Evolutionary conservation across 2,329 filamentous ascomycete species (phyloP).

Genomic region (Dactylellina parvicollis): DNA sequence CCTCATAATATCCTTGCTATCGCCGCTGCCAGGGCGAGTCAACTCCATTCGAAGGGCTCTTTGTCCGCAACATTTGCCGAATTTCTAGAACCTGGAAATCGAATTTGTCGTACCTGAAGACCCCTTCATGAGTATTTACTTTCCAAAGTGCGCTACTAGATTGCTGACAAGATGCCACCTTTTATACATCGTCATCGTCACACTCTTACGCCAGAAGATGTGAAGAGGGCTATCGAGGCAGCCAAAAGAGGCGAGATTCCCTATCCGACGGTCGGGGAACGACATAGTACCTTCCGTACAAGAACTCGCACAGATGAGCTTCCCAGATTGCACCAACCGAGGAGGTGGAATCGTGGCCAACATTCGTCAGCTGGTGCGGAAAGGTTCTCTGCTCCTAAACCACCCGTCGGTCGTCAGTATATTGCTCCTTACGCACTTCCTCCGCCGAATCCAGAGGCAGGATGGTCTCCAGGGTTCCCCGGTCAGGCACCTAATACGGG

Average conservation of each 20-base stretch:
- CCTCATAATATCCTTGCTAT: too few species aligned
- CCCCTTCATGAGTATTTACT: too few species aligned
- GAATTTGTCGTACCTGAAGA: too few species aligned
- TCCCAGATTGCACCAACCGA: background rate
- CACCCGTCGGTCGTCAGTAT: too few species aligned
- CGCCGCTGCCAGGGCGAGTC: background rate
- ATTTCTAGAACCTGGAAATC: too few species aligned
- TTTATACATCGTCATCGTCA: background rate
- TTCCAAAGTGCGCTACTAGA: too few species aligned
- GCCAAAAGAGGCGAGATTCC: background rate
- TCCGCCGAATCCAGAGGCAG: too few species aligned
- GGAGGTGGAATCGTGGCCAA: background rate
- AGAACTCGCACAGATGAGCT: background rate
- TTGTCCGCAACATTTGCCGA: background rate
- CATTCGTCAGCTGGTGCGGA: background rate
- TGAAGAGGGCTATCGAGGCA: conserved; percentile 1
- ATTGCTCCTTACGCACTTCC: too few species aligned
- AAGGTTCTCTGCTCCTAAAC: too few species aligned
- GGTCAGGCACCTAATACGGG: background rate
- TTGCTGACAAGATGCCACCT: background rate
- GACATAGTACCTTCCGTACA: too few species aligned
- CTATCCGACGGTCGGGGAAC: too few species aligned
- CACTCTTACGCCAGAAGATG: conserved; percentile 15
- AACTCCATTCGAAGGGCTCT: background rate
- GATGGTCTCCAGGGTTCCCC: too few species aligned